phyloP scores from a whole-genome alignment of 441 rosid species.

The Euphorbia celastroides region DNA sequence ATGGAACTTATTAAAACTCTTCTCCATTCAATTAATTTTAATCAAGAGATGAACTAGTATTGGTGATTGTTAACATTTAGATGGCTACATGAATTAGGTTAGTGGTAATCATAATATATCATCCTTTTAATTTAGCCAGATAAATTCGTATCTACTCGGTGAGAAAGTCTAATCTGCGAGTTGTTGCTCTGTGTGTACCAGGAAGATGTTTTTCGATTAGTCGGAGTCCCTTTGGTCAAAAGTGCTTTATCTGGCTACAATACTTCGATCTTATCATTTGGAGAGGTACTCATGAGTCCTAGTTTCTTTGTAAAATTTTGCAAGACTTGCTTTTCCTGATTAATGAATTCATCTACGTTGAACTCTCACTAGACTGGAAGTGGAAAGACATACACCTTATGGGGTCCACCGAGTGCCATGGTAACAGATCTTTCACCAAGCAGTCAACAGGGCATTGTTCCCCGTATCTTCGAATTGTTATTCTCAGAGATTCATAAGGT shows the following conservation, averaged over 20 bases:
- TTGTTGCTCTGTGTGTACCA: slow-evolving; percentile 27
- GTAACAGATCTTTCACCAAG: slow-evolving; percentile 70
- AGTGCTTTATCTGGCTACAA: slow-evolving; percentile 84
- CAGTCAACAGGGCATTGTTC: slow-evolving; percentile 75
- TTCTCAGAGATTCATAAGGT: slow-evolving; percentile 75
- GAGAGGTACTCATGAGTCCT: slow-evolving; percentile 52
- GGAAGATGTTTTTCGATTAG: slow-evolving; percentile 65
- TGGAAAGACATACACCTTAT: slow-evolving; percentile 90
- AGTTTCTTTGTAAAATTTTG: not conserved
- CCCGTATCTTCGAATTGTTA: slow-evolving; percentile 75
- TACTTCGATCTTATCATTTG: slow-evolving; percentile 71
- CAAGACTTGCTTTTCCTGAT: not conserved
- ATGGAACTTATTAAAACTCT: not conserved
- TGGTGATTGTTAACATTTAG: not conserved
- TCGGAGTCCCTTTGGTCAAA: slow-evolving; percentile 75
- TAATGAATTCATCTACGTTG: slow-evolving; percentile 3
- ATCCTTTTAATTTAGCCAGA: not conserved
- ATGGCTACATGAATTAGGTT: not conserved
- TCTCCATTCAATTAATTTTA: not conserved
- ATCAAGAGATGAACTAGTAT: not conserved
- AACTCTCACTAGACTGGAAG: slow-evolving; percentile 66
- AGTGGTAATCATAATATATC: not conserved
- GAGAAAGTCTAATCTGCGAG: slow-evolving; percentile 3
- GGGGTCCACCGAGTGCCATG: slow-evolving; percentile 97
- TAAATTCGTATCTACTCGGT: not conserved